Conservation (phyloP, 805 yeast species). For the Lipomyces yamadae region DNA sequence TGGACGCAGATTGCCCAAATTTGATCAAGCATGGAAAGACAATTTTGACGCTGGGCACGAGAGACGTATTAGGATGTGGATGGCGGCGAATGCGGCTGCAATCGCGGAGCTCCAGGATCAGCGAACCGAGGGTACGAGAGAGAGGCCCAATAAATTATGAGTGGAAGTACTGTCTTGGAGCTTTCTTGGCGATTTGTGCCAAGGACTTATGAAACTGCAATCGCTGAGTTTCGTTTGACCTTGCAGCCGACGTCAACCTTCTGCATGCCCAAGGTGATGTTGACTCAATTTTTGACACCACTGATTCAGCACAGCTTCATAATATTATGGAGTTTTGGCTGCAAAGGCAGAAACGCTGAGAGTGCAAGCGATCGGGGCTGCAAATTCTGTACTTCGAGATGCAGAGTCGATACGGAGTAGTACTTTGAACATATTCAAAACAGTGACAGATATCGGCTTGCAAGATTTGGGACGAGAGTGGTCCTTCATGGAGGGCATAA, state of each 20-base stretch:
- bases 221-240: neutral
- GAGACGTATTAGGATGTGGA: conserved; percentile 4
- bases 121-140: neutral
- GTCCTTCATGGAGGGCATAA: conserved; percentile 32
- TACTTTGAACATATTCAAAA: conserved; percentile 25
- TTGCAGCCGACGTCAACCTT: conserved; percentile 13
- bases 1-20: conserved; percentile 1
- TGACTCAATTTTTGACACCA: conserved; percentile 4
- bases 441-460: conserved; percentile 33
- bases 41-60: conserved; percentile 2
- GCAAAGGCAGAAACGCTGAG: conserved; percentile 21
- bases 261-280: conserved; percentile 12
- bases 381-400: conserved; percentile 15
- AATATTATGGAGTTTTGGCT: conserved; percentile 8
- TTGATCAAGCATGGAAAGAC: neutral
- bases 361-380: conserved; percentile 12
- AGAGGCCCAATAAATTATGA: neutral
- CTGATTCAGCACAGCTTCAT: conserved; percentile 11
- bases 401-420: conserved; percentile 26
- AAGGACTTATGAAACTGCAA: neutral
- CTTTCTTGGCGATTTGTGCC: neutral
- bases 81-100: conserved; percentile 4
- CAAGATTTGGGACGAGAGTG: conserved; percentile 35
- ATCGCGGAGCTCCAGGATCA: neutral
- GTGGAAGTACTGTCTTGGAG: neutral